A percentile compares a stretch with the other conserved stretches of the same genome.
phyloP scores from a whole-genome alignment of 306 rosid genomes.

The Malus orientalis region DNA sequence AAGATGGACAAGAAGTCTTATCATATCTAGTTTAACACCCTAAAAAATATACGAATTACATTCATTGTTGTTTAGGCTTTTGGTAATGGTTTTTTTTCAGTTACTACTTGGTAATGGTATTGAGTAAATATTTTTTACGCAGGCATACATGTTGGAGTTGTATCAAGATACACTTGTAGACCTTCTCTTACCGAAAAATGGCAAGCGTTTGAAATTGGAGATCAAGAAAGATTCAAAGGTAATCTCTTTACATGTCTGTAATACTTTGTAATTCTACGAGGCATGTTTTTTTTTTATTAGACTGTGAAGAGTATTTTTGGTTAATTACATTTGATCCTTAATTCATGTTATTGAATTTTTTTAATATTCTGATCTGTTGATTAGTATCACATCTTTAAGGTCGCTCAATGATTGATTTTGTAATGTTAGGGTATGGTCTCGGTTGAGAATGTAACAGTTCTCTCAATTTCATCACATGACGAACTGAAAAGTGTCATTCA shows the following conservation, averaged over 20 bases:
- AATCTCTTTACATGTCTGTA: background rate
- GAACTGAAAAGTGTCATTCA: conserved; percentile 66
- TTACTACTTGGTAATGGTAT: background rate
- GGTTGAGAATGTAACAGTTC: conserved; percentile 62
- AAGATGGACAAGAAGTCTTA: background rate
- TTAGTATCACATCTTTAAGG: background rate
- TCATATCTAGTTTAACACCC: background rate
- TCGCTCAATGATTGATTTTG: conserved; percentile 8
- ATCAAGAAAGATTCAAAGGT: conserved; percentile 95
- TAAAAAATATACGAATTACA: background rate
- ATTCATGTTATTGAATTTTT: background rate
- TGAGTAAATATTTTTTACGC: conserved; percentile 15
- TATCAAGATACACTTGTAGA: conserved; percentile 95
- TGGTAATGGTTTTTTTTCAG: background rate
- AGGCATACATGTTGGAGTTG: conserved; percentile 90
- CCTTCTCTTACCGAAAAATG: conserved; percentile 68
- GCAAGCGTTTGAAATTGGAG: conserved; percentile 65
- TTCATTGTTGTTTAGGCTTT: background rate
- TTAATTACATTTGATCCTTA: background rate
- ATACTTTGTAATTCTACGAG: background rate
- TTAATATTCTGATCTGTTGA: background rate
- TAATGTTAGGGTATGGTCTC: conserved; percentile 82
- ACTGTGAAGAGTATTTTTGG: background rate
- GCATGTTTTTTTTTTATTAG: background rate
- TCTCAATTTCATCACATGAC: conserved; percentile 61